phyloP scores from a whole-genome alignment of 2,329 filamentous ascomycete genomes.

The Pestalotiopsis sp. region DNA sequence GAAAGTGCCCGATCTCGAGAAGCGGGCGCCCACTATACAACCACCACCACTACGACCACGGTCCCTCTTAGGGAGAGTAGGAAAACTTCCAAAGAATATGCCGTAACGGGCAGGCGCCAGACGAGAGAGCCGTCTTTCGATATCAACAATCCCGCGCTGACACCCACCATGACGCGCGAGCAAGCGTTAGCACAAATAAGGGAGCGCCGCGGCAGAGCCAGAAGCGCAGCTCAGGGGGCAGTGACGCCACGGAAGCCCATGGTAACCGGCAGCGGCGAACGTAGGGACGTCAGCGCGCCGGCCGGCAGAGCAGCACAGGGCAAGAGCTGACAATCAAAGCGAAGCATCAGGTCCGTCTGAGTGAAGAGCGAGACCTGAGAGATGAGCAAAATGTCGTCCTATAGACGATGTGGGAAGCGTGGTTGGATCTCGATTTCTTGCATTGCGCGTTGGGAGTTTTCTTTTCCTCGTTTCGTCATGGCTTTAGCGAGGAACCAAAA shows the following conservation, averaged over 20 bases:
- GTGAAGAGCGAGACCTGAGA: not conserved
- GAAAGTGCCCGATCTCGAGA: slow-evolving; percentile 40
- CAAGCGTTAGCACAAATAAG: slow-evolving; percentile 76
- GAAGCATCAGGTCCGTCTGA: not conserved
- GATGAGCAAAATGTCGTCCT: not conserved
- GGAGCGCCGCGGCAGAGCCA: slow-evolving; percentile 71
- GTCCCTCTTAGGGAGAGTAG: slow-evolving; percentile 53
- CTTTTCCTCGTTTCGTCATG: not conserved
- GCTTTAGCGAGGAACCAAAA: not conserved
- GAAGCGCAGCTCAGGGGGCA: slow-evolving; percentile 67
- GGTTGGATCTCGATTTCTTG: not conserved
- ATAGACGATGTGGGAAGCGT: not conserved
- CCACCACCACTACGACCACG: slow-evolving; percentile 51
- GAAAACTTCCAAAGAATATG: slow-evolving; percentile 44
- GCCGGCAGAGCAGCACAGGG: slow-evolving; percentile 31
- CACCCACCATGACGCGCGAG: slow-evolving; percentile 71
- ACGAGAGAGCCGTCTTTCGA: slow-evolving; percentile 47
- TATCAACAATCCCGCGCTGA: slow-evolving; percentile 59
- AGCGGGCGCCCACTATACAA: slow-evolving; percentile 47
- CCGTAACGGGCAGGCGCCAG: slow-evolving; percentile 47
- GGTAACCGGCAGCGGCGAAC: slow-evolving; percentile 48
- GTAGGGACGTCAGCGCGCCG: slow-evolving; percentile 54
- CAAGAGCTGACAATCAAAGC: slow-evolving; percentile 16
- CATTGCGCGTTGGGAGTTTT: slow-evolving; percentile 4
- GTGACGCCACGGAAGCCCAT: slow-evolving; percentile 64